Base-by-base conservation (phyloP, 768 basidiomycete species). In the Lentinula edodes region DNA sequence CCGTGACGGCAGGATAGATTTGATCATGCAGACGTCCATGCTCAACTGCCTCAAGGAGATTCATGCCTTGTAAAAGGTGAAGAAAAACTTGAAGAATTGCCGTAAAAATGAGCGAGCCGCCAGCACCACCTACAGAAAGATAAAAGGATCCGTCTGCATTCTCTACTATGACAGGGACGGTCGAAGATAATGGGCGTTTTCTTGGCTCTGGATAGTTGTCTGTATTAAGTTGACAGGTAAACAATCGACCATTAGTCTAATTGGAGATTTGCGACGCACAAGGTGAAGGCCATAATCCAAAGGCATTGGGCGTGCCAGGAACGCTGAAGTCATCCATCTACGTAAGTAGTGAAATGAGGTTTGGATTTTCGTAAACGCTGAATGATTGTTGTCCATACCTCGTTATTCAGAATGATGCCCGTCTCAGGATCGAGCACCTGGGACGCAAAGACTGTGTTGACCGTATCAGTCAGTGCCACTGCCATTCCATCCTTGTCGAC, bases 281-380 rank as follows among this genome's bases (percentile, higher is more conserved):
- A 6, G 90, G 91, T 15, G 90, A 92, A 16, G 93, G 89, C 75
- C 76, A 85, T 52, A 95, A 74, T 0, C 91, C 94, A 68, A 93
- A 96, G 2, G 78, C 84, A 66, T 97, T 96, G 6, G 92, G 83
- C n/a, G 74, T 72, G 3, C 90, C 93, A 1, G 95, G 95, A 0
- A 78, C 87, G 10, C 93, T 90, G 71, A 98, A 98, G 72, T 98
- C 96, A 64, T 94, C 92, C 90, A 93, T 91, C 83, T 87, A 58
- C 7, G 41, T 6, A 13, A 28, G 20, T 6, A 23, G 23, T 6
- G 42, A 42, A 20, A 34, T 45, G n/a, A 32, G 52, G 10, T 8
- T 23, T 8, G 28, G 28, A 9, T 9, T 4, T 6, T 2, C 20
- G 12, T 18, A 6, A 20, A 23, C 7, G 39, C 41, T 7, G 15